phyloP scores from a whole-genome alignment of 345 rosid species.

The Euphorbia lathyris region DNA sequence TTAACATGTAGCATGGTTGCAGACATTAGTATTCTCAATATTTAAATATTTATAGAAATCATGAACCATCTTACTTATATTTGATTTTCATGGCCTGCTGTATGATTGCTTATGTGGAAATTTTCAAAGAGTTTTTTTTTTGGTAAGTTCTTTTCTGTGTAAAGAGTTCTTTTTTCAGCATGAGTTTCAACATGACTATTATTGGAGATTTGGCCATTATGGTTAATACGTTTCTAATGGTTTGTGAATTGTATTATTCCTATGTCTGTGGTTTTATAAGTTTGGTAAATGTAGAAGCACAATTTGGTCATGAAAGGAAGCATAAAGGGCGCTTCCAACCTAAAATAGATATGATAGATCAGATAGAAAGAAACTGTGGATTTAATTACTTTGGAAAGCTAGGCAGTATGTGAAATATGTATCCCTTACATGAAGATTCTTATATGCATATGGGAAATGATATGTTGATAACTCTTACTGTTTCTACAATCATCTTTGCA shows the following conservation, averaged over 20 bases:
- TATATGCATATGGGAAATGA: not conserved
- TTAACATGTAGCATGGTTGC: no score
- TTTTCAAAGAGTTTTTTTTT: not conserved
- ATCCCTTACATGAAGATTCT: not conserved
- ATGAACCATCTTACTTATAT: not conserved
- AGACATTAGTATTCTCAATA: no score
- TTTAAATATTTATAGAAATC: no score
- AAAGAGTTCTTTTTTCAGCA: not conserved
- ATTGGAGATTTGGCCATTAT: not conserved
- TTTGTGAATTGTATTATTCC: not conserved
- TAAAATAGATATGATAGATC: not conserved
- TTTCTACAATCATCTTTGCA: not conserved
- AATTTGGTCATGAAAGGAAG: not conserved
- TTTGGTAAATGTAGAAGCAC: not conserved
- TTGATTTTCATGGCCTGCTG: not conserved
- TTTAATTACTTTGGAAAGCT: not conserved
- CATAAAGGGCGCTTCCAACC: not conserved
- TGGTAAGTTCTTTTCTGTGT: not conserved
- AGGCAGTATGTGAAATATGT: not conserved
- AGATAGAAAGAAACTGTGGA: not conserved
- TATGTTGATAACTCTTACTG: not conserved
- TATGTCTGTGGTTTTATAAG: not conserved
- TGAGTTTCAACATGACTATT: not conserved
- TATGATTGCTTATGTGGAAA: no score
- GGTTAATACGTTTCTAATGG: not conserved